Evolutionary conservation across 1,284 basidiomycete genomes (phyloP), one percentile per base, ranked within the genome.

Genomic region (Thecaphora frezii): DNA sequence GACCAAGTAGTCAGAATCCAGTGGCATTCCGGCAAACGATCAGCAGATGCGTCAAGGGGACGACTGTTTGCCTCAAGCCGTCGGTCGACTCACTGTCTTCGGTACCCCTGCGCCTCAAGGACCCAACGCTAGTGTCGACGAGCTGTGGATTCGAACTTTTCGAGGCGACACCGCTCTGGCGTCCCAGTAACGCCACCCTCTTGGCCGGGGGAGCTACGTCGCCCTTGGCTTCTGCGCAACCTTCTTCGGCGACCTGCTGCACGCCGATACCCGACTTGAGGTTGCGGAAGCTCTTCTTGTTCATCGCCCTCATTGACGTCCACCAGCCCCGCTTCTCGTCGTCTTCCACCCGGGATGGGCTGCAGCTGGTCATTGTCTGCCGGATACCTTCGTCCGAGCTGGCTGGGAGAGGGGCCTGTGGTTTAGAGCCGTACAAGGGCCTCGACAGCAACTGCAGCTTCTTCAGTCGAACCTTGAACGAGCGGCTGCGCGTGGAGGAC

Each of bases 81-180:
- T n/a, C n/a, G n/a, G n/a, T n/a, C n/a, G 14, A 30, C 47, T 48
- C n/a, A 48, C 47, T 38, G 9, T 26, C 49, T 14, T 66, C 58
- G 7, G 60, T 50, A 23, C 63, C 60, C 10, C 49, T 50, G 37
- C 63, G 60, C 25, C 51, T 57, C n/a, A 3, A 7, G 7, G 18
- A 3, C n/a, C n/a, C 22, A 8, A 36, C 2, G 21, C 19, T 24
- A n/a, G 7, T 12, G 18, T 33, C 19, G 33, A 12, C 26, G 19
- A 19, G 18, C 21, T 21, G 18, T 2, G 26, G 26, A 10, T n/a
- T n/a, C n/a, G 21, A 12, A 16, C 14, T 10, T 28, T 25, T 44
- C 9, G 43, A 44, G 5, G 19, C 21, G 7, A 21, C 10, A 16
- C 25, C 43, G 14, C 25, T 24, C 13, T 24, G 22, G 21, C 23